Percentiles rank a stretch among this genome's conserved stretches.
phyloP scores from a whole-genome alignment of 1,139 yeast species.

The Blastobotrys ciferrii region DNA sequence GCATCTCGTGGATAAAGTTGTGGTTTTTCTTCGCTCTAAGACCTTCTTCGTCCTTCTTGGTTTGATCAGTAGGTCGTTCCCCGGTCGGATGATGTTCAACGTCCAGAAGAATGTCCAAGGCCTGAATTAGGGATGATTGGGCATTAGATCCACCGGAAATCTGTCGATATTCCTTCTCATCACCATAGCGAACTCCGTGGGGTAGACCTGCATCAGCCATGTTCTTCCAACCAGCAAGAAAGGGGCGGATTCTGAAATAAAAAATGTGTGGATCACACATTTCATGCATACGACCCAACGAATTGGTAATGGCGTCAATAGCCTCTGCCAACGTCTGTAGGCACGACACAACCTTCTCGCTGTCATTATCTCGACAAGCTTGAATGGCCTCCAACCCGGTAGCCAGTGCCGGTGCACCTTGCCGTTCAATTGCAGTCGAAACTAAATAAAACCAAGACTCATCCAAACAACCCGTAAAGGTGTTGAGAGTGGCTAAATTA shows the following conservation, averaged over 20 bases:
- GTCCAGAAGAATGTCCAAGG: slow-evolving; percentile 71
- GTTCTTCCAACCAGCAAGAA: slow-evolving; percentile 90
- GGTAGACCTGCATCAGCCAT: slow-evolving; percentile 87
- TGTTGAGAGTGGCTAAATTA: slow-evolving; percentile 73
- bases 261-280: slow-evolving; percentile 94
- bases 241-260: slow-evolving; percentile 83
- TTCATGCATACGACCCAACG: slow-evolving; percentile 81
- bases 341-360: slow-evolving; percentile 42
- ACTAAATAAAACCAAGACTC: slow-evolving; percentile 94
- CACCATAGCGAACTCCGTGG: slow-evolving; percentile 74
- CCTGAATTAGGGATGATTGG: slow-evolving; percentile 85
- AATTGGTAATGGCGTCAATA: slow-evolving; percentile 72
- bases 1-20: slow-evolving; percentile 79
- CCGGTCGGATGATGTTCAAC: slow-evolving; percentile 82
- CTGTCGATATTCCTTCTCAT: slow-evolving; percentile 53
- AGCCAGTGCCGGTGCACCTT: slow-evolving; percentile 66
- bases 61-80: slow-evolving; percentile 34
- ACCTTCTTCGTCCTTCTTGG: slow-evolving; percentile 21
- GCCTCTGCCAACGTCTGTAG: slow-evolving; percentile 70
- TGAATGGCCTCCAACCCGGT: slow-evolving; percentile 62
- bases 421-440: slow-evolving; percentile 79
- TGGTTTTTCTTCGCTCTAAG: slow-evolving; percentile 38
- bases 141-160: slow-evolving; percentile 94
- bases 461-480: slow-evolving; percentile 87
- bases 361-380: slow-evolving; percentile 48